Evolutionary conservation across 2,329 filamentous ascomycete species (phyloP).

Genomic region (Pyrenophora tritici-repentis): DNA sequence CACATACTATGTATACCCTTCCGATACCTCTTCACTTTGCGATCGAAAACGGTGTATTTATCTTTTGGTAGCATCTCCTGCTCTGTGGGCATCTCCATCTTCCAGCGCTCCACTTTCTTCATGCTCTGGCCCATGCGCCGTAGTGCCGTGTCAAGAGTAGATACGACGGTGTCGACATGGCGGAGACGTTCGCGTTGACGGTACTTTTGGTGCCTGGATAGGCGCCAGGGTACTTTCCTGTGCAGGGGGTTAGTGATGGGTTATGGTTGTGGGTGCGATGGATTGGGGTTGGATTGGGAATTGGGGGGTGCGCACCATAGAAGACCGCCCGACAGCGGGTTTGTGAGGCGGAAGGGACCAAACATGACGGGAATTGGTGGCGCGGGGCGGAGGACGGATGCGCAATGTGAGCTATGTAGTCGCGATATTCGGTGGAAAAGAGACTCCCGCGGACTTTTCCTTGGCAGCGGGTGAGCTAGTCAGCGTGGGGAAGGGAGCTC

Average conservation of each 20-base stretch:
- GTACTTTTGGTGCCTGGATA: constrained; percentile 70
- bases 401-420: constrained; percentile 9
- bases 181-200: constrained; percentile 52
- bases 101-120: constrained; percentile 87
- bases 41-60: constrained; percentile 98
- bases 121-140: constrained; percentile 69
- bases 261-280: too few species aligned
- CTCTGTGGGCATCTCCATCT: constrained; percentile 93
- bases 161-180: constrained; percentile 82
- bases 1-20: constrained; percentile 99
- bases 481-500: constrained; percentile 34
- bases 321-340: constrained; percentile 47
- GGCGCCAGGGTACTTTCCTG: constrained; percentile 95
- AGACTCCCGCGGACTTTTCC: constrained; percentile 35
- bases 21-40: constrained; percentile 91
- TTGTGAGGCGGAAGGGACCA: constrained; percentile 48
- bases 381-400: constrained; percentile 9
- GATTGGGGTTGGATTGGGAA: too few species aligned
- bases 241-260: too few species aligned
- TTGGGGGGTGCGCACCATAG: constrained; percentile 36
- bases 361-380: constrained; percentile 42
- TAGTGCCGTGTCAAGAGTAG: constrained; percentile 79
- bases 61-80: constrained; percentile 93
- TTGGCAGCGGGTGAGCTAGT: constrained; percentile 34
- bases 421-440: constrained; percentile 29